phyloP scores from a whole-genome alignment of 257 asterid species.

The Phtheirospermum japonicum region DNA sequence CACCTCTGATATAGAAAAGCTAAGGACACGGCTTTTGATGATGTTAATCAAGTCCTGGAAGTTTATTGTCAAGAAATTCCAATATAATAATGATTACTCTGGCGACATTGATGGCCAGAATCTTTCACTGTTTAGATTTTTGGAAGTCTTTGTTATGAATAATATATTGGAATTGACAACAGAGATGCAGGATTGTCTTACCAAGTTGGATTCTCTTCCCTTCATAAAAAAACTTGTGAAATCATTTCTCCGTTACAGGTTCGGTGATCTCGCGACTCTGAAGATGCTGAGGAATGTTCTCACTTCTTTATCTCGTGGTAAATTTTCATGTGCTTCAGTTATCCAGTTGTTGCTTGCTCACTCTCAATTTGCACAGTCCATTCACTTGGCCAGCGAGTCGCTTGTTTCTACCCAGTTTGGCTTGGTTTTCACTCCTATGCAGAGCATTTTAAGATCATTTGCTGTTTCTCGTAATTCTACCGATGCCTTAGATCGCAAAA shows the following conservation, averaged over 20 bases:
- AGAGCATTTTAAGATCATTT: slow-evolving; percentile 55
- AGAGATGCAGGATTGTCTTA: slow-evolving; percentile 52
- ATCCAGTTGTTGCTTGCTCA: slow-evolving; percentile 77
- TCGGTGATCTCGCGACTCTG: slow-evolving; percentile 67
- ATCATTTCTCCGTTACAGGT: slow-evolving; percentile 69
- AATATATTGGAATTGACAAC: slow-evolving; percentile 49
- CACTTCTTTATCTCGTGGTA: slow-evolving; percentile 50
- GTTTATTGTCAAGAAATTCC: slow-evolving; percentile 50
- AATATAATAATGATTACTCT: slow-evolving; percentile 33
- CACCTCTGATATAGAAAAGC: slow-evolving; percentile 36
- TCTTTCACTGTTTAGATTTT: slow-evolving; percentile 48
- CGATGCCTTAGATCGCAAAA: slow-evolving; percentile 35
- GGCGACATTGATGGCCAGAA: slow-evolving; percentile 36
- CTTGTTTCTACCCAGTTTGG: slow-evolving; percentile 51
- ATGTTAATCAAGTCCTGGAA: slow-evolving; percentile 69
- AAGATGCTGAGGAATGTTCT: slow-evolving; percentile 61
- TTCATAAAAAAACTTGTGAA: slow-evolving; percentile 59
- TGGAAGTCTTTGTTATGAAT: slow-evolving; percentile 59
- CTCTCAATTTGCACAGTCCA: slow-evolving; percentile 56
- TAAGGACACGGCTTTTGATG: slow-evolving; percentile 52
- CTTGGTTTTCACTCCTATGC: slow-evolving; percentile 60
- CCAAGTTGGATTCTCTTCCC: slow-evolving; percentile 59
- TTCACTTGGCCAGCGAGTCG: slow-evolving; percentile 44
- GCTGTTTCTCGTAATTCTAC: slow-evolving; percentile 30
- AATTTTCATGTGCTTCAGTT: slow-evolving; percentile 55